phyloP scores from a whole-genome alignment of 1,284 basidiomycete genomes.

The Ustilago esculenta region DNA sequence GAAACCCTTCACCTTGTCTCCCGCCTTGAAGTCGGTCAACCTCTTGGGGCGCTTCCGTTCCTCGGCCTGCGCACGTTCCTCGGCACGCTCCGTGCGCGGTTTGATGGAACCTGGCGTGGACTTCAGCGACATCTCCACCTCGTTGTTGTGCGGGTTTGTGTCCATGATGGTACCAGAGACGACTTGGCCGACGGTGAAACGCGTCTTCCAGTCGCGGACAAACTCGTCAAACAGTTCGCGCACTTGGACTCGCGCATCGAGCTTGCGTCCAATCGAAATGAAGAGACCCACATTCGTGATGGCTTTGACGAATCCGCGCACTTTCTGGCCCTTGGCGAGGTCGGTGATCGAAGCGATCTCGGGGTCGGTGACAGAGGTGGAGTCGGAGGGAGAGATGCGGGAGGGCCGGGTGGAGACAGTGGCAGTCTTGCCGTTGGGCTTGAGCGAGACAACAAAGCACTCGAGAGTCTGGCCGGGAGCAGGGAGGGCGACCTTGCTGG shows the following conservation, averaged over 20 bases:
- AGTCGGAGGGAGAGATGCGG: conserved; percentile 17
- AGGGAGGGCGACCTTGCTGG: conserved; percentile 72
- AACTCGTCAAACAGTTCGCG: conserved; percentile 78
- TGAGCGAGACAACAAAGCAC: conserved; percentile 76
- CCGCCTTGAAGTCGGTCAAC: conserved; percentile 57
- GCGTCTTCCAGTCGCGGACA: conserved; percentile 93
- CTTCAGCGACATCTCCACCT: conserved; percentile 86
- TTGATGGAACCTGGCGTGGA: conserved; percentile 60
- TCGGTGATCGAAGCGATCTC: conserved; percentile 63
- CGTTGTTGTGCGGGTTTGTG: conserved; percentile 75
- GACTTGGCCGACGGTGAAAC: conserved; percentile 82
- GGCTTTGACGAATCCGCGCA: conserved; percentile 86
- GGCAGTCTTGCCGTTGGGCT: conserved; percentile 67
- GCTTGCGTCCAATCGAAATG: conserved; percentile 80
- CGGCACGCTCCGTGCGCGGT: conserved; percentile 69
- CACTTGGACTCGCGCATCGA: conserved; percentile 92
- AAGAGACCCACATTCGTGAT: conserved; percentile 86
- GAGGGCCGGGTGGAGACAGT: conserved; percentile 40
- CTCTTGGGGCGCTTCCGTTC: conserved; percentile 31
- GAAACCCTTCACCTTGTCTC: conserved; percentile 67
- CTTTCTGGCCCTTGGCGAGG: conserved; percentile 76
- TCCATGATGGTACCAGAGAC: conserved; percentile 84
- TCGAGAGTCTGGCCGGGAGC: conserved; percentile 76
- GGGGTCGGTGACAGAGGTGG: conserved; percentile 69
- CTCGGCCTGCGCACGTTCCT: conserved; percentile 17